Base-by-base conservation (phyloP, 2,329 filamentous ascomycete species). In the Dichotomopilus funicola region DNA sequence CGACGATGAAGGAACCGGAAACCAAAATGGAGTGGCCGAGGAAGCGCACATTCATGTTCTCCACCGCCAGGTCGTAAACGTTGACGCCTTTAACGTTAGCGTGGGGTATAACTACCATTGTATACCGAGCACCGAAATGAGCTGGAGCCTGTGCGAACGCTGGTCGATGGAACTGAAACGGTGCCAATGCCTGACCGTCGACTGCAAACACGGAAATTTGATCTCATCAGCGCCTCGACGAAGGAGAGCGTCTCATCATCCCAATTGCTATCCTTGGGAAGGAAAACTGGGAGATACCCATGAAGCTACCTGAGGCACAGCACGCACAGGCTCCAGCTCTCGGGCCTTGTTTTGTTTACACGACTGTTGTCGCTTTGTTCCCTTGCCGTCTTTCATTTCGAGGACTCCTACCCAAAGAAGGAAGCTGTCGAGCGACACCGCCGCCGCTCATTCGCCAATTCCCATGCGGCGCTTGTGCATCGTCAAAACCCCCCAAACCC, bases 381-480 rank as follows among this genome's bases (percentile, higher is more conserved):
- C 4, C 44, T 51, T 43, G 44, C 33, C 45, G 34, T 41, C 11
- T 42, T 37, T 35, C 47, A 38, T 38, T 19, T 10, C 13, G 42
- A 11, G 40, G 49, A 52, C 50, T 53, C 46, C 38, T 54, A 45
- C 56, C 56, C 44, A 52, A 58, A 49, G 37, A 35, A 54, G 56
- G 44, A 49, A 53, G 56, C 52, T 55, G 41, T 53, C 56, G 35
- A 50, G 52, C 45, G 44, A 52, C 56, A 35, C 48, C 41, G 44
- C 49, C 19, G 12, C 2, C 19, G 49, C 50, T 55, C 46, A 59
- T 59, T 59, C 53, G 57, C 13, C 50, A 12, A 49, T 49, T 31
- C 45, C 27, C n/a, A n/a, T 5, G 13, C 41, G 31, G 11, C 41
- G n/a, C 43, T 38, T 42, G 41, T n/a, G 13, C 41, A 40, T 42